Evolutionary conservation across 2,329 filamentous ascomycete genomes (phyloP).

Genomic region (Davidsoniella neocaledoniae): DNA sequence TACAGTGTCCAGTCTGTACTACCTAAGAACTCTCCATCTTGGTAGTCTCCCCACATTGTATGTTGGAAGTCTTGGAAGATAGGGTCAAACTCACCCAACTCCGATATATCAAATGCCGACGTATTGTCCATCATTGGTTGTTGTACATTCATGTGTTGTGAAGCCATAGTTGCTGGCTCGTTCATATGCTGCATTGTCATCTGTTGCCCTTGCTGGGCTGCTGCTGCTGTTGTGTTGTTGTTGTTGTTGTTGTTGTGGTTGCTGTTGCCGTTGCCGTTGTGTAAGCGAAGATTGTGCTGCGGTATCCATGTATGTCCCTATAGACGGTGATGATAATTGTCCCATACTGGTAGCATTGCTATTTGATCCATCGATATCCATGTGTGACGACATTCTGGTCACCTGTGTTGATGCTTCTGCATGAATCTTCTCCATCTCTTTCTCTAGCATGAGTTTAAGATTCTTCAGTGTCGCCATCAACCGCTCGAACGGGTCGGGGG

Average conservation of each 20-base stretch:
- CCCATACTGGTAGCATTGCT: too few species aligned
- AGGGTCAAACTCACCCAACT: conserved; percentile 21
- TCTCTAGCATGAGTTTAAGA: conserved; percentile 8
- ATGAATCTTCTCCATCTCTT: conserved; percentile 10
- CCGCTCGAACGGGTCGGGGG: conserved; percentile 13
- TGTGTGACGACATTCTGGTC: background rate
- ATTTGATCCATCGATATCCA: background rate
- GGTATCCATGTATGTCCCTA: too few species aligned
- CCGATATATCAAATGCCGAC: background rate
- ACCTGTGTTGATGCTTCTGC: background rate
- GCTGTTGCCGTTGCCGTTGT: conserved; percentile 6
- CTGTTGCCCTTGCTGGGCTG: background rate
- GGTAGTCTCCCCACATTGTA: conserved; percentile 16
- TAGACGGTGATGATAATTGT: too few species aligned
- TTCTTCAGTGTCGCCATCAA: conserved; percentile 11
- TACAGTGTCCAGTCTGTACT: conserved; percentile 20
- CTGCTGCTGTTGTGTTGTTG: too few species aligned
- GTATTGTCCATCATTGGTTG: background rate
- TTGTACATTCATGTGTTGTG: too few species aligned
- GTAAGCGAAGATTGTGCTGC: too few species aligned
- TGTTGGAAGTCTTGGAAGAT: conserved; percentile 20
- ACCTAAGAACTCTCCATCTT: conserved; percentile 16
- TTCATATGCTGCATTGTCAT: too few species aligned
- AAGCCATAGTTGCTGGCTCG: too few species aligned
- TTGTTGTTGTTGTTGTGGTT: too few species aligned